Base-by-base conservation (phyloP, 441 rosid genomes). In the Pelargonium exstipulatum region DNA sequence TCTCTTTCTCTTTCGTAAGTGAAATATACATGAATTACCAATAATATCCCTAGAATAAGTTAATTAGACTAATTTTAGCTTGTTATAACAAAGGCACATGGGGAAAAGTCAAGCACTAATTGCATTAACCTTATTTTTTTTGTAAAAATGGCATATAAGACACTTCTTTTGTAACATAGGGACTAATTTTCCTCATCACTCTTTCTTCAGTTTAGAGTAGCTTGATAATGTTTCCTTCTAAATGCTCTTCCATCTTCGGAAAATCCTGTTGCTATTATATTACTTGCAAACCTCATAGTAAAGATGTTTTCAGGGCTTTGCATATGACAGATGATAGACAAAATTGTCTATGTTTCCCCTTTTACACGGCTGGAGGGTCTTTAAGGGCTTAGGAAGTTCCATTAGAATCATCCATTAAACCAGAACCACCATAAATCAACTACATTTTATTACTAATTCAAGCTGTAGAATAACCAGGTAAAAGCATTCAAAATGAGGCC, bases 251-350 rank as follows among this genome's bases (percentile, higher is more conserved):
- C 60, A 14, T 53, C 9, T 16, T 53, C 3, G 24, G 60, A 53
- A 53, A 53, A 53, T 17, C 17, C 18, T 18, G 18, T 53, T 53
- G 60, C 60, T 24, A 24, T 60, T 9, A 4, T 13, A 24, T 24
- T 10, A n/a, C 64, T 24, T 60, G 64, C 64, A 60, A 60, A 24
- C 26, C 63, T 58, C 12, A 1, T 22, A 20, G 63, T 10, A 57
- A 18, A 58, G 63, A 58, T 58, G 14, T n/a, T 58, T 58, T 58
- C 63, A 58, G 63, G 63, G 26, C 63, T 22, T 4, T 37, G 43
- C 43, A 37, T 6, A 37, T 40, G 45, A 40, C 14, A 22, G 32
- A 3, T 0, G 64, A 40, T 9, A 40, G 9, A 12, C 45, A 40
- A 40, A 40, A 9, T 40, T 40, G 45, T 40, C 45, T 8, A 40